Percentiles rank a stretch among this genome's conserved stretches.
These are phyloP conservation scores for Biscogniauxia sp. DNA, from an alignment of 2,329 filamentous ascomycete species.

Conservation along the genomic window DNA sequence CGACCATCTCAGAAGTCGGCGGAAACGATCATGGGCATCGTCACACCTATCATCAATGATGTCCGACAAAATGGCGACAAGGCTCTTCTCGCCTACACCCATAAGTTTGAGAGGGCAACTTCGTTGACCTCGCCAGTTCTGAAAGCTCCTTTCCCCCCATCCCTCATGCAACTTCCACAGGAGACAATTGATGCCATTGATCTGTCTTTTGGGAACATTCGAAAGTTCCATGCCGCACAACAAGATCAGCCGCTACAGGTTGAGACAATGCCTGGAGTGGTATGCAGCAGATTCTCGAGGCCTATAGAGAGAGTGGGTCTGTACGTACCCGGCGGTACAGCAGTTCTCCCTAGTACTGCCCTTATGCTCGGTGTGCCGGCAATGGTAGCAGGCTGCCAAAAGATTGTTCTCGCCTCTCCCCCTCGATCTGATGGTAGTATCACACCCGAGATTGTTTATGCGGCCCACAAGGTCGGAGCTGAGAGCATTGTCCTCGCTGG, in stretches of 20 bases:
- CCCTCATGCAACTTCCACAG: conserved; percentile 78
- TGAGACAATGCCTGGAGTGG: conserved; percentile 96
- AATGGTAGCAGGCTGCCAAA: conserved; percentile 95
- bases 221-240: conserved; percentile 89
- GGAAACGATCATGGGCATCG: conserved; percentile 89
- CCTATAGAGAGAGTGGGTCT: conserved; percentile 95
- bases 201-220: conserved; percentile 89
- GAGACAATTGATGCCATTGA: conserved; percentile 95
- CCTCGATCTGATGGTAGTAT: conserved; percentile 85
- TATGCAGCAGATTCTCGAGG: conserved; percentile 88
- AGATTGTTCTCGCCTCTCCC: conserved; percentile 89
- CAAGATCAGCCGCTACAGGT: conserved; percentile 78
- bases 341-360: conserved; percentile 93
- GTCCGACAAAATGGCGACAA: conserved; percentile 82
- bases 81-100: conserved; percentile 86
- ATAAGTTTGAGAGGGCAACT: conserved; percentile 97
- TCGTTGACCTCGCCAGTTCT: conserved; percentile 86
- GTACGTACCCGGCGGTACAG: conserved; percentile 94
- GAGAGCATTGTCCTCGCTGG: conserved; percentile 95
- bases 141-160: conserved; percentile 80
- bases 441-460: conserved; percentile 96
- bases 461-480: conserved; percentile 93
- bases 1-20: conserved; percentile 91
- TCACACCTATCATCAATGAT: conserved; percentile 86
- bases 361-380: conserved; percentile 98